Base-by-base conservation (phyloP, 768 basidiomycete species). In the Agaricus subrufescens region DNA sequence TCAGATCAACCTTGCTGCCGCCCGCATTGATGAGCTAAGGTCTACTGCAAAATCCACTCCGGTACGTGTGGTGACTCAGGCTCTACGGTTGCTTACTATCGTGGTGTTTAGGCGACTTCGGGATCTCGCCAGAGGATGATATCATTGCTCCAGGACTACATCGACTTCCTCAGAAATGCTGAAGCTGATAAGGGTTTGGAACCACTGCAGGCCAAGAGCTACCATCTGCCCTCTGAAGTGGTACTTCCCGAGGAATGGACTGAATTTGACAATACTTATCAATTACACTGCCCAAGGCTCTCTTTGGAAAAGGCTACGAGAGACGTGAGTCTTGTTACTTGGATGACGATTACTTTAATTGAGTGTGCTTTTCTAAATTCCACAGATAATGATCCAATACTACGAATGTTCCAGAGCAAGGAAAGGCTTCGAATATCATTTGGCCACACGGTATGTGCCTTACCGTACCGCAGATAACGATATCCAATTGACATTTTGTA, bases 241-340 rank as follows among this genome's bases (percentile, higher is more conserved):
- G 78, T 87, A 34, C 83, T 85, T 10, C 75, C 84, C 27, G 75
- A 82, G 25, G 89, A 91, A 63, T 87, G 84, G 88, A 81, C 79
- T 2, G 82, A 85, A 58, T 98, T 96, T 70, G 87, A 90, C 65
- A 90, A 95, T 63, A 92, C 94, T 26, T 92, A 94, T 65, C 91
- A 96, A 64, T 79, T 94, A 14, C 94, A 97, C 69, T 88, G 83
- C 58, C 94, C 94, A 1, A 87, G 83, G 47, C 77, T 96, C 46
- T 85, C 84, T 62, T 75, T 94, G 73, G 87, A 86, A 62, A 85
- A 84, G 64, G 78, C 82, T 26, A 83, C 86, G 30, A 85, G 94
- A 59, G 88, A 95, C 69, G 91, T 94, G 62, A 63, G 87, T 73
- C 19, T 15, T 19, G 40, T 19, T 15, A 29, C 39, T n/a, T 54